These are phyloP conservation scores for Lablab purpureus DNA, from an alignment of 306 rosid genomes.

Conservation along the genomic window DNA sequence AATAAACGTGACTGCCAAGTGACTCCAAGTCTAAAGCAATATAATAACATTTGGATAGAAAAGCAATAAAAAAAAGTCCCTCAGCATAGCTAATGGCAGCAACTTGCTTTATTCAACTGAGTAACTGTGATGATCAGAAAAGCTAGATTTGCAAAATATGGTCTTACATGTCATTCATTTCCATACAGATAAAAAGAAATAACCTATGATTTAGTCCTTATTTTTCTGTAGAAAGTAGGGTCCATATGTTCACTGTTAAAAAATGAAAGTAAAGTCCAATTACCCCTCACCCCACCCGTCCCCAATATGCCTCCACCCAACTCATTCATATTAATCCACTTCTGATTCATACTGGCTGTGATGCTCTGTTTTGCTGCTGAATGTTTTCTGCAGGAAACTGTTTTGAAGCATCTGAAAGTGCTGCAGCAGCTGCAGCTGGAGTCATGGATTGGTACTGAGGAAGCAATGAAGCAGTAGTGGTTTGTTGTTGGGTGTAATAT, in stretches of 20 bases:
- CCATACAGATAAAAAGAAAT: constrained; percentile 33
- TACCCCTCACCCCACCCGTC: not conserved
- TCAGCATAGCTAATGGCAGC: constrained; percentile 22
- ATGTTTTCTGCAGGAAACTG: constrained; percentile 60
- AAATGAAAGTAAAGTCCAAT: constrained; percentile 39
- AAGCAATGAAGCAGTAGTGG: constrained; percentile 59
- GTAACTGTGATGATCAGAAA: constrained; percentile 27
- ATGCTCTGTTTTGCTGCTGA: constrained; percentile 64
- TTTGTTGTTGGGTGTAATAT: constrained; percentile 64
- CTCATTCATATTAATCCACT: constrained; percentile 17
- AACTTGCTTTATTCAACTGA: constrained; percentile 46
- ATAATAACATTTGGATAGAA: not conserved
- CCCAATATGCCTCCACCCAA: constrained; percentile 5
- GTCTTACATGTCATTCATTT: constrained; percentile 48
- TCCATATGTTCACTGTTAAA: constrained; percentile 36
- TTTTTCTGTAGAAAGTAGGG: constrained; percentile 27
- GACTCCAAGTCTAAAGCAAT: constrained; percentile 17
- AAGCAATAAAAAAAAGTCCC: not conserved
- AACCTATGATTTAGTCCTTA: constrained; percentile 36
- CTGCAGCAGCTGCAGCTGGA: constrained; percentile 78
- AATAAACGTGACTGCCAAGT: constrained; percentile 24
- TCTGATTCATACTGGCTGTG: constrained; percentile 51
- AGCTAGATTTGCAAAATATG: constrained; percentile 23
- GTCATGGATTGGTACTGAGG: constrained; percentile 91
- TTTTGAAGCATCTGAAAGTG: constrained; percentile 77